These are phyloP conservation scores for Cryptosporidium parvum DNA, from an alignment of 169 alveolate species.

Conservation along the genomic window DNA sequence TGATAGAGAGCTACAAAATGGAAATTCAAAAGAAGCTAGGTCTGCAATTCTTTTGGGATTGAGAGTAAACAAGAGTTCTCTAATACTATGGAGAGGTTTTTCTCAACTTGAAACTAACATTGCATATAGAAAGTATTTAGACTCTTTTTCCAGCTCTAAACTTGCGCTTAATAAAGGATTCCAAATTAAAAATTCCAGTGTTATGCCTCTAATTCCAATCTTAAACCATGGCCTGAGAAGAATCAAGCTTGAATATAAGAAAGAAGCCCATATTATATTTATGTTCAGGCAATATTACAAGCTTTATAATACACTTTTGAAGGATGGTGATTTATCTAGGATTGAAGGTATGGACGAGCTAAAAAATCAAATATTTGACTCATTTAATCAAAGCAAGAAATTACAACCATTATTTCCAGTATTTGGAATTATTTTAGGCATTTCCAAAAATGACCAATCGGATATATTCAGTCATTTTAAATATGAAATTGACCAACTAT, in stretches of 20 bases:
- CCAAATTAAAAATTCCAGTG: neutral
- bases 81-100: conserved; percentile 61
- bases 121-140: conserved; percentile 33
- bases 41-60: conserved; percentile 44
- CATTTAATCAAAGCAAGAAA: neutral
- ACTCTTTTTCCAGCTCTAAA: conserved; percentile 2
- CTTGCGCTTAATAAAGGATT: neutral
- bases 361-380: neutral
- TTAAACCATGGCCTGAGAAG: neutral
- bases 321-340: conserved; percentile 7
- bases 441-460: neutral
- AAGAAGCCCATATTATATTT: conserved; percentile 26
- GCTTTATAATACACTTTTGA: neutral
- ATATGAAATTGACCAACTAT: neutral
- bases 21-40: conserved; percentile 59
- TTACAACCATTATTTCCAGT: conserved; percentile 50
- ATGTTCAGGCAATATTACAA: conserved; percentile 37
- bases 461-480: conserved; percentile 3
- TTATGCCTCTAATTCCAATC: conserved; percentile 36
- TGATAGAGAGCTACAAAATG: conserved; percentile 73
- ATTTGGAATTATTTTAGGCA: neutral
- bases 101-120: conserved; percentile 51
- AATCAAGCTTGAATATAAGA: conserved; percentile 12
- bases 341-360: conserved; percentile 59
- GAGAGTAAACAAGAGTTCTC: conserved; percentile 45